A percentile compares a stretch with the other conserved stretches of the same genome.
Evolutionary conservation across 352 stramenopile species (phyloP).

Genomic region (Phytophthora sp.): DNA sequence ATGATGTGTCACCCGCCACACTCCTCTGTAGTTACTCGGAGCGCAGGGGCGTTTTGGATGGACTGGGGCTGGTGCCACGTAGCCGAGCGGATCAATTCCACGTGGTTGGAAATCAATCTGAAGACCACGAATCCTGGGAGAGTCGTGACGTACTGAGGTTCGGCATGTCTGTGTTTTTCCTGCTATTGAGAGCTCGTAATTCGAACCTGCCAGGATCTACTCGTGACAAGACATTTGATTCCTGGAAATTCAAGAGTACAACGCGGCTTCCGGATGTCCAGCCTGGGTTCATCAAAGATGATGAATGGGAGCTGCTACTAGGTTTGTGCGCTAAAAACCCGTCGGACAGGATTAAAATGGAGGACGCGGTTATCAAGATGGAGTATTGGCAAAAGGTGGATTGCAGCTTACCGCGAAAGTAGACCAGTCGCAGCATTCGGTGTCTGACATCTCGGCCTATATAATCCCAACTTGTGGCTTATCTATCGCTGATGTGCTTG

Average conservation of each 20-base stretch:
- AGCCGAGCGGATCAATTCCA: slow-evolving; percentile 20
- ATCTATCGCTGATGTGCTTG: slow-evolving; percentile 9
- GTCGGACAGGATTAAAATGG: slow-evolving; percentile 14
- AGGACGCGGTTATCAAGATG: slow-evolving; percentile 29
- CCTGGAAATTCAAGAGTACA: slow-evolving; percentile 28
- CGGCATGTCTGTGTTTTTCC: slow-evolving; percentile 26
- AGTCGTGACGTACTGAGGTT: slow-evolving; percentile 29
- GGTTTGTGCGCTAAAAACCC: slow-evolving; percentile 18
- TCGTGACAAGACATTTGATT: slow-evolving; percentile 29
- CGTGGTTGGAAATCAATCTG: slow-evolving; percentile 4
- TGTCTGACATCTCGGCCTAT: slow-evolving; percentile 18
- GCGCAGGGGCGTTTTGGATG: slow-evolving; percentile 27
- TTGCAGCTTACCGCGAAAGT: background rate
- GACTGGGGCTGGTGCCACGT: slow-evolving; percentile 22
- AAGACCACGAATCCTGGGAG: slow-evolving; percentile 13
- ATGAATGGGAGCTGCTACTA: slow-evolving; percentile 30
- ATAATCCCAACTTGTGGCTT: background rate
- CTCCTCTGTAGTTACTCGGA: slow-evolving; percentile 30
- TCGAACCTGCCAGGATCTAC: slow-evolving; percentile 19
- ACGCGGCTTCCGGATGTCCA: slow-evolving; percentile 14
- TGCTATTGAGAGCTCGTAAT: slow-evolving; percentile 23
- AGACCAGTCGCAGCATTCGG: background rate
- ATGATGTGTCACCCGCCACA: slow-evolving; percentile 19
- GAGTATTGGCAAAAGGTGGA: slow-evolving; percentile 1
- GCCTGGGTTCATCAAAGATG: slow-evolving; percentile 20